These are phyloP conservation scores for Coemansia reversa DNA, from an alignment of 192 early-diverging fungal genomes.

Conservation along the genomic window DNA sequence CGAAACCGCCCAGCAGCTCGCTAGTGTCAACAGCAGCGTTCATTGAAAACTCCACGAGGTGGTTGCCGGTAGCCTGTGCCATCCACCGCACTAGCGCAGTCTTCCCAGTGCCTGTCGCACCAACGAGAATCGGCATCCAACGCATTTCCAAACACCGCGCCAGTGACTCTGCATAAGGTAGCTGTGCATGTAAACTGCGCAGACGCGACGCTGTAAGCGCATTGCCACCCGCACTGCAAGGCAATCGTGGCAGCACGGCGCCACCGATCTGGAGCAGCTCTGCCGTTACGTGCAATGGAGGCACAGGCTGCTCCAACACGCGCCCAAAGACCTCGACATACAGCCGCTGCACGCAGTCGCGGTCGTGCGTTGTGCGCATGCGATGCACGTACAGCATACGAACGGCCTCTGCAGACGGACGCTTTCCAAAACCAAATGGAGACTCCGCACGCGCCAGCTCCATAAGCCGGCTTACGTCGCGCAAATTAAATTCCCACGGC, in stretches of 20 bases:
- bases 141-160: constrained; percentile 85
- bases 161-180: constrained; percentile 71
- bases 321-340: constrained; percentile 60
- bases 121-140: constrained; percentile 91
- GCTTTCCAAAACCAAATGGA: constrained; percentile 12
- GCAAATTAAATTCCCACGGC: constrained; percentile 99
- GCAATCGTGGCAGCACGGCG: constrained; percentile 57
- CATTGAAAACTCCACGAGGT: constrained; percentile 92
- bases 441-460: constrained; percentile 61
- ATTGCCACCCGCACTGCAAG: constrained; percentile 19
- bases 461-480: constrained; percentile 95
- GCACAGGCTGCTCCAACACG: constrained; percentile 2
- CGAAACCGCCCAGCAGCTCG: constrained; percentile 95
- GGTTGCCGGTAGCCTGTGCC: constrained; percentile 77
- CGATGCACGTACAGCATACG: constrained; percentile 86
- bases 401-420: constrained; percentile 60
- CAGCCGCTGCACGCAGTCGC: constrained; percentile 57
- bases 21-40: constrained; percentile 91
- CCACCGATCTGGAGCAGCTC: constrained; percentile 61
- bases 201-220: constrained; percentile 28
- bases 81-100: constrained; percentile 82
- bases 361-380: constrained; percentile 82
- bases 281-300: constrained; percentile 55
- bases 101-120: constrained; percentile 83
- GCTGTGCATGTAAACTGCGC: constrained; percentile 65